Evolutionary conservation across 2,329 filamentous ascomycete species (phyloP).

Genomic region (Albophoma yamanashiensis): DNA sequence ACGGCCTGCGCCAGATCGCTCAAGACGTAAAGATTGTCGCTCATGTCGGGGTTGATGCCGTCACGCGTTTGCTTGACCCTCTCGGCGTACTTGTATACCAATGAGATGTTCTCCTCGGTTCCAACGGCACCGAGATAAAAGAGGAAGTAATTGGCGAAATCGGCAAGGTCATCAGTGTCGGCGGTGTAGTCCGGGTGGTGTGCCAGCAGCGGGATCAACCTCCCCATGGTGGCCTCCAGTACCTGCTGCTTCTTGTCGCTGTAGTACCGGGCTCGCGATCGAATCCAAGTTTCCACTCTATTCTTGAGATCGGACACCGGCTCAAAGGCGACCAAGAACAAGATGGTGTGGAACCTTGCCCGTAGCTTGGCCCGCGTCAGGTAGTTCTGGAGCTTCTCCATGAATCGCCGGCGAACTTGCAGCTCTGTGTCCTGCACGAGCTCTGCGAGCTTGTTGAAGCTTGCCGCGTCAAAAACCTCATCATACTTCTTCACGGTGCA

Average conservation of each 20-base stretch:
- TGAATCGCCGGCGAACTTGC: slow-evolving; percentile 67
- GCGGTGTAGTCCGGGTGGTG: slow-evolving; percentile 84
- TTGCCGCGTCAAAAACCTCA: slow-evolving; percentile 55
- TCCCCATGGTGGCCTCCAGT: slow-evolving; percentile 72
- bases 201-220: slow-evolving; percentile 77
- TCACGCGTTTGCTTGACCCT: slow-evolving; percentile 85
- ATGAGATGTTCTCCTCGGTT: slow-evolving; percentile 73
- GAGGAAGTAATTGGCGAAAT: slow-evolving; percentile 80
- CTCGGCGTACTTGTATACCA: slow-evolving; percentile 88
- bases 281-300: slow-evolving; percentile 78
- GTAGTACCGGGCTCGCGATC: slow-evolving; percentile 64
- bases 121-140: slow-evolving; percentile 80
- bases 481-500: slow-evolving; percentile 70
- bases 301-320: slow-evolving; percentile 63
- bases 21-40: slow-evolving; percentile 72
- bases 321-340: slow-evolving; percentile 89
- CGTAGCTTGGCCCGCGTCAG: slow-evolving; percentile 62
- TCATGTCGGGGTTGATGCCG: slow-evolving; percentile 55
- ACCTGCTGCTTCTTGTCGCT: slow-evolving; percentile 45
- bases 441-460: slow-evolving; percentile 74
- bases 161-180: slow-evolving; percentile 56
- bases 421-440: slow-evolving; percentile 68
- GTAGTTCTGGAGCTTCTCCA: slow-evolving; percentile 83
- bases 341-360: slow-evolving; percentile 74
- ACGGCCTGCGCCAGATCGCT: slow-evolving; percentile 79